Evolutionary conservation across 192 early-diverging fungal species (phyloP).

Genomic region (Diversispora epigaea): DNA sequence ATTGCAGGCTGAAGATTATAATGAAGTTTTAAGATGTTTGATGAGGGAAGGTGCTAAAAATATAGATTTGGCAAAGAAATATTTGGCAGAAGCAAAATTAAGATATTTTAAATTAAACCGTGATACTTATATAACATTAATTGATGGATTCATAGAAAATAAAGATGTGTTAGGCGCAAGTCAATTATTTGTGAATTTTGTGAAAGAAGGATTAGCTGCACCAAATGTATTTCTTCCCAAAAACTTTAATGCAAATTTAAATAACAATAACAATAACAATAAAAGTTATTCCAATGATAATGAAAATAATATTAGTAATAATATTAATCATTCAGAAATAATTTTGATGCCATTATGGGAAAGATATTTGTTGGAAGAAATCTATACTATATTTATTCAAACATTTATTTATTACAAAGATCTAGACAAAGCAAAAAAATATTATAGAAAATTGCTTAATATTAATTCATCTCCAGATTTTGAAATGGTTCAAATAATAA

Average conservation of each 20-base stretch:
- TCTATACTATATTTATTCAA: constrained; percentile 14
- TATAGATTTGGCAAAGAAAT: background rate
- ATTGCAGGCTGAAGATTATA: background rate
- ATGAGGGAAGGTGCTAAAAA: background rate
- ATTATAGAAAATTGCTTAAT: constrained; percentile 1
- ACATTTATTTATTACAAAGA: constrained; percentile 2
- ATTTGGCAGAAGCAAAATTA: background rate
- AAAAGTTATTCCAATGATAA: background rate
- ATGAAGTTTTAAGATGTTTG: background rate
- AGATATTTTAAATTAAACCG: background rate
- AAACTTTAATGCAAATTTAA: background rate
- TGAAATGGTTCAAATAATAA: background rate
- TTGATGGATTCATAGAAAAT: background rate
- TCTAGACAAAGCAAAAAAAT: background rate
- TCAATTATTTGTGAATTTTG: background rate
- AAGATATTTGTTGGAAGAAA: background rate
- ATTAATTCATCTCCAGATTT: background rate
- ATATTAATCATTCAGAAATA: background rate
- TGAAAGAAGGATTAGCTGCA: background rate
- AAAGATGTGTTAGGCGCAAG: background rate
- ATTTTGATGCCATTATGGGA: background rate
- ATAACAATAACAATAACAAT: background rate
- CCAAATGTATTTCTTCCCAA: background rate
- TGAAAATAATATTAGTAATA: background rate
- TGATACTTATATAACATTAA: background rate